phyloP scores from a whole-genome alignment of 345 rosid genomes.

The Raphanus raphanistrum region DNA sequence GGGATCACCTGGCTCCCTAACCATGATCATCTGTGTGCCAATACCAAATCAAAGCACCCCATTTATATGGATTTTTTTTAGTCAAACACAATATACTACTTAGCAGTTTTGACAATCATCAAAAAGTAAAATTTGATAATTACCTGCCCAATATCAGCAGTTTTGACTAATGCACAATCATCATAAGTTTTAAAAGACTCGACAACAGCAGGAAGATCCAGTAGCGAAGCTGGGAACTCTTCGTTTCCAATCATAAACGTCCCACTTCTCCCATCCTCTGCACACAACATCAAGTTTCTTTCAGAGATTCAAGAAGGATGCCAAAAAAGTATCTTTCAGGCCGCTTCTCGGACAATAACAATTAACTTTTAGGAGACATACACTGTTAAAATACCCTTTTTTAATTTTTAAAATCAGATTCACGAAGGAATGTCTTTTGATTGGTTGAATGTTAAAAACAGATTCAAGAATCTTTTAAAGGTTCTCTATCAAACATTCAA shows the following conservation, averaged over 20 bases:
- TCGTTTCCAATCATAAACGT: slow-evolving; percentile 73
- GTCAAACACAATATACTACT: background rate
- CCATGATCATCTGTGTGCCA: slow-evolving; percentile 77
- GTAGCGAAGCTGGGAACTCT: slow-evolving; percentile 69
- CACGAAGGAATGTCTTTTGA: slow-evolving; percentile 4
- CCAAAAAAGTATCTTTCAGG: background rate
- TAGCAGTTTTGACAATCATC: background rate
- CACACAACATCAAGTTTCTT: background rate
- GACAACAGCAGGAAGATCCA: slow-evolving; percentile 89
- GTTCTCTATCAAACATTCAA: background rate
- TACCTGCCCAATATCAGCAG: slow-evolving; percentile 95
- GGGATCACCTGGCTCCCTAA: slow-evolving; percentile 77
- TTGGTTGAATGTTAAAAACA: background rate
- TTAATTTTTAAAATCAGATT: background rate
- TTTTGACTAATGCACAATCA: slow-evolving; percentile 84
- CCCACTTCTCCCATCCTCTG: slow-evolving; percentile 92
- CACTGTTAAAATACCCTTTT: background rate
- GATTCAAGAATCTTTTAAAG: background rate
- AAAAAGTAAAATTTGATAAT: background rate
- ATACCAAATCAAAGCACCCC: slow-evolving; percentile 1
- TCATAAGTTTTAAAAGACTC: slow-evolving; percentile 93
- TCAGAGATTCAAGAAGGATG: slow-evolving; percentile 3
- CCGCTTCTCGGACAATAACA: background rate
- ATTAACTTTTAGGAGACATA: background rate
- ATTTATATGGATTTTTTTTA: background rate